Evolutionary conservation across 305 asterid species (phyloP), one percentile per base, ranked within the genome.

Genomic region (Fraxinus velutina): DNA sequence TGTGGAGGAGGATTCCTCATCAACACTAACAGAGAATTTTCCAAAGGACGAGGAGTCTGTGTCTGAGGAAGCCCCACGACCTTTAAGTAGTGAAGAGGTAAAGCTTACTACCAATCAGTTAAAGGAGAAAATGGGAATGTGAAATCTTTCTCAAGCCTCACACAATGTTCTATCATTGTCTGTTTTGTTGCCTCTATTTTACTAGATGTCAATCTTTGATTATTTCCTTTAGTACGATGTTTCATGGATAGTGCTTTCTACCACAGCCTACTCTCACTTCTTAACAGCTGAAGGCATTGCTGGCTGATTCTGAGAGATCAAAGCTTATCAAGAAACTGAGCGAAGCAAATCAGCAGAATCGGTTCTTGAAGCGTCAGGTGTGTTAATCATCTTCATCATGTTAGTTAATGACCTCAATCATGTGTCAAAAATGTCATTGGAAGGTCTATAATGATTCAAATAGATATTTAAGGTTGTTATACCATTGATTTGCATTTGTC

Each of bases 361-460:
- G 97, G 80, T 86, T 89, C 80, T 89, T 94, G 76, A 94, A 94
- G 88, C 96, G 97, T 75, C 92, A 96, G 98, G 99, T 96, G 68
- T 82, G 83, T 68, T 73, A 9, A 19, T 76, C 29, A 12, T 22
- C 5, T 10, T 72, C 66, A 0, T 71, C 32, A 24, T 55, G 66
- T 77, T 77, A 60, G 33, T 36, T 19, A 19, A 15, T 73, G 76
- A 36, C 37, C 78, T 66, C 39, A 4, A 2, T 5, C 42, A 10
- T 37, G 1, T 17, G 39, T 13, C 15, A 19, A 22, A 29, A 76
- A 75, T 76, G 6, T 78, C 60, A 29, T 3, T 19, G 39, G 78
- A 79, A 33, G 60, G 21, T 75, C 15, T 39, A n/a, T 27, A 5
- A 47, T 21, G 39, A 6, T 27, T 30, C 0, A 13, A 47, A 37